These are phyloP conservation scores for Aureobasidium subglaciale DNA, from an alignment of 2,329 filamentous ascomycete genomes.

Conservation along the genomic window DNA sequence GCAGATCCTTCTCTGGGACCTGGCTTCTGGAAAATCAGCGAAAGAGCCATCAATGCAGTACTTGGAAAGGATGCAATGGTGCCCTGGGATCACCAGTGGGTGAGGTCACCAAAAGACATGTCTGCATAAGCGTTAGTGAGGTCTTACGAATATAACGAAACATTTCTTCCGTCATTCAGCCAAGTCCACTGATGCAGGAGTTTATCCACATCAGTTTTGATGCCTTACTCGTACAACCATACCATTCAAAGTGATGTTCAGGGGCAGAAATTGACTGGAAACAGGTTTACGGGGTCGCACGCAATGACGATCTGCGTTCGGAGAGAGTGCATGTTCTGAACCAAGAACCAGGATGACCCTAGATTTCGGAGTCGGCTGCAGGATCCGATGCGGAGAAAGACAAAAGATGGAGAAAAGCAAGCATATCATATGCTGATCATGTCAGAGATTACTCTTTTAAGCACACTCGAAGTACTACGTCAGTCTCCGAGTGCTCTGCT, in stretches of 20 bases:
- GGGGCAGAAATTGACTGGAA: neutral
- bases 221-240: no score
- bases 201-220: no score
- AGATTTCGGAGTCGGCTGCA: neutral
- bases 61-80: slow-evolving; percentile 10
- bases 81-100: slow-evolving; percentile 9
- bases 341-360: neutral
- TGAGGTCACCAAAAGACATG: neutral
- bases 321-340: neutral
- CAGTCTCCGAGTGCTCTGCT: no score
- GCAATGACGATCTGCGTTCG: neutral
- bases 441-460: no score
- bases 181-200: no score
- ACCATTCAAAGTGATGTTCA: slow-evolving; percentile 7
- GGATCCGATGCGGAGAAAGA: neutral
- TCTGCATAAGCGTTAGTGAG: slow-evolving; percentile 4
- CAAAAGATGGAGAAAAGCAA: neutral
- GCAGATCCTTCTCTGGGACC: slow-evolving; percentile 4
- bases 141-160: neutral
- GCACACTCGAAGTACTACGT: no score
- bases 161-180: neutral
- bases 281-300: neutral
- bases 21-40: slow-evolving; percentile 5
- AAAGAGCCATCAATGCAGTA: slow-evolving; percentile 9
- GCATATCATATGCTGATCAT: no score